Conservation (phyloP, 345 rosid genomes). For the Populus ilicifolia region DNA sequence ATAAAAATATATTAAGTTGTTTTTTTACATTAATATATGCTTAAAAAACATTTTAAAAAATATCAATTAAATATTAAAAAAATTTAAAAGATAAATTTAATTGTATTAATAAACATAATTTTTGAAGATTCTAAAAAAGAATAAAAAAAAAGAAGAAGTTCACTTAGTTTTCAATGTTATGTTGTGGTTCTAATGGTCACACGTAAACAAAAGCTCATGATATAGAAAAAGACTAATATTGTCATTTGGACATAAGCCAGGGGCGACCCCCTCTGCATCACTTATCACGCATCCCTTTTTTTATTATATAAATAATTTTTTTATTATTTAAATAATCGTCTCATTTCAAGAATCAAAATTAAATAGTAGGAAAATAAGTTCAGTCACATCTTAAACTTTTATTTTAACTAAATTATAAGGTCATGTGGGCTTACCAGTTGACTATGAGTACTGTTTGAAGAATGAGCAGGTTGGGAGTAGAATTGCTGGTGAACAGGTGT, state of each 20-base stretch:
- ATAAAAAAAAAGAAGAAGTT: no score
- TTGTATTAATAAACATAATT: no score
- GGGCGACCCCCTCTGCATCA: conserved; percentile 10
- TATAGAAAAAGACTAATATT: not conserved
- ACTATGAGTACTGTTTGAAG: conserved; percentile 26
- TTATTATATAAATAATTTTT: conserved; percentile 5
- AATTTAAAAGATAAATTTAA: no score
- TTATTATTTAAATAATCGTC: no score
- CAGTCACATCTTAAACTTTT: not conserved
- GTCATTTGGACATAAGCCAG: conserved; percentile 27
- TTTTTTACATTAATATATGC: no score
- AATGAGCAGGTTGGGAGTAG: conserved; percentile 26
- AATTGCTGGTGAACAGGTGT: conserved; percentile 39
- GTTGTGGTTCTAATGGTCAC: not conserved
- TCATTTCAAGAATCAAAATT: conserved; percentile 18
- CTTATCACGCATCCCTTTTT: conserved; percentile 3
- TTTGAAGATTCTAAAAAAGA: no score
- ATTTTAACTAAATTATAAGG: not conserved
- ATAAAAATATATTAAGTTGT: no score
- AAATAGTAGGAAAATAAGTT: not conserved
- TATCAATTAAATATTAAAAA: no score
- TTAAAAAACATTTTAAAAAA: no score
- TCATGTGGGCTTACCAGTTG: conserved; percentile 39
- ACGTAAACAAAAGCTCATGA: not conserved
- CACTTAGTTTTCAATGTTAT: no score